Conservation (phyloP, 768 basidiomycete species). For the Suillus subaureus region DNA sequence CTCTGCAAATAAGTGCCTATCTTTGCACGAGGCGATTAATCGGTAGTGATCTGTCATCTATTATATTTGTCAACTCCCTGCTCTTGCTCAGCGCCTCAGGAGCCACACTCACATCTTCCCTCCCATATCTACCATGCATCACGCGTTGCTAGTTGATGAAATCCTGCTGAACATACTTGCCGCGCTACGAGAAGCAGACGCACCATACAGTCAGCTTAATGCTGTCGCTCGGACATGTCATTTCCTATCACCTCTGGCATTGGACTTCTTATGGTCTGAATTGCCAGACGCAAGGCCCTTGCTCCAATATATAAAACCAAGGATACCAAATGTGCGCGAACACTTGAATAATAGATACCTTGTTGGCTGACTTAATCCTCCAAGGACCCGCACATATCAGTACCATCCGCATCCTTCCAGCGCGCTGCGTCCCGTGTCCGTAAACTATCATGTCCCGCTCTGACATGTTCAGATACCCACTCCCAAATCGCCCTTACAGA, state of each 20-base stretch:
- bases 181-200: neutral
- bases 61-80: neutral
- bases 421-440: constrained; percentile 3
- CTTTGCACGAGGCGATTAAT: neutral
- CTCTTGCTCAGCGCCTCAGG: neutral
- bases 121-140: constrained; percentile 1
- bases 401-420: neutral
- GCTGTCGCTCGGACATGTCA: constrained; percentile 4
- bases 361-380: neutral
- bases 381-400: neutral
- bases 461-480: neutral
- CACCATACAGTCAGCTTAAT: neutral
- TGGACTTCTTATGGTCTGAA: constrained; percentile 6
- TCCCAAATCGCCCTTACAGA: neutral
- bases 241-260: constrained; percentile 3
- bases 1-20: neutral
- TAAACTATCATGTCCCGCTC: constrained; percentile 3
- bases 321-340: neutral
- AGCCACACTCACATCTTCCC: neutral
- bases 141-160: constrained; percentile 1
- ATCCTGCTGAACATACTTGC: constrained; percentile 3
- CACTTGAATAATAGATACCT: neutral
- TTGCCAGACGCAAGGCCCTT: neutral
- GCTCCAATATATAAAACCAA: neutral
- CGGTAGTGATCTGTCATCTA: neutral